Evolutionary conservation across 768 basidiomycete genomes (phyloP).

Genomic region (Tylopilus sp.): DNA sequence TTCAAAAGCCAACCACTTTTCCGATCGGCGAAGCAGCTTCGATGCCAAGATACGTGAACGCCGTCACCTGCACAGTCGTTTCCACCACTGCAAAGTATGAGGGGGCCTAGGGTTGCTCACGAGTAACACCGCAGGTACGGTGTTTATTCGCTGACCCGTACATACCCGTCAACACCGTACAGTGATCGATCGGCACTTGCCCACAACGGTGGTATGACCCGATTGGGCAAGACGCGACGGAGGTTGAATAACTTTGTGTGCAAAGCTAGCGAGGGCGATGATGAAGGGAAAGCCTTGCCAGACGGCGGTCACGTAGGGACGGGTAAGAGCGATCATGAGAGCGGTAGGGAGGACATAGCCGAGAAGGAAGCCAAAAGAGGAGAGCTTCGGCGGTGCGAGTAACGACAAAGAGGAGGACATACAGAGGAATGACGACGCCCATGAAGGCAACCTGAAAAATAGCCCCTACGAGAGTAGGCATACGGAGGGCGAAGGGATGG

Average conservation of each 20-base stretch:
- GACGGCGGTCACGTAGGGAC: slow-evolving; percentile 44
- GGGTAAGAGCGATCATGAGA: slow-evolving; percentile 41
- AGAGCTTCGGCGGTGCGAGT: slow-evolving; percentile 44
- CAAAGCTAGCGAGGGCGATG: slow-evolving; percentile 38
- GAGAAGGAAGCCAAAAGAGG: slow-evolving; percentile 44
- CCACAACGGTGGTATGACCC: slow-evolving; percentile 21
- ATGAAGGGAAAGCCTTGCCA: slow-evolving; percentile 56
- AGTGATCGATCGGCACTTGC: no score
- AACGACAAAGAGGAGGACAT: slow-evolving; percentile 45
- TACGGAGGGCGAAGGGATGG: slow-evolving; percentile 35
- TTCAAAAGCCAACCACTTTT: slow-evolving; percentile 83
- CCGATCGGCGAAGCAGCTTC: slow-evolving; percentile 66
- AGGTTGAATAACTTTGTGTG: slow-evolving; percentile 39
- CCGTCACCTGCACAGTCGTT: slow-evolving; percentile 56
- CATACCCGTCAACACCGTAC: no score
- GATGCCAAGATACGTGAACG: slow-evolving; percentile 77
- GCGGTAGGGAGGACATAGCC: slow-evolving; percentile 47
- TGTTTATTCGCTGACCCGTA: no score
- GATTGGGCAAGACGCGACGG: slow-evolving; percentile 14
- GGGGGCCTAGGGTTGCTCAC: no score
- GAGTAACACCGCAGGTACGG: no score
- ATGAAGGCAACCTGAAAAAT: slow-evolving; percentile 42
- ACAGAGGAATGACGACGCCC: slow-evolving; percentile 45
- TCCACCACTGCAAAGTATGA: slow-evolving; percentile 42
- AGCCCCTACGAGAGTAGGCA: slow-evolving; percentile 41